Evolutionary conservation across 495 filamentous ascomycete species (phyloP), one percentile per base, ranked within the genome.

Genomic region (Aspergillus indologenus): DNA sequence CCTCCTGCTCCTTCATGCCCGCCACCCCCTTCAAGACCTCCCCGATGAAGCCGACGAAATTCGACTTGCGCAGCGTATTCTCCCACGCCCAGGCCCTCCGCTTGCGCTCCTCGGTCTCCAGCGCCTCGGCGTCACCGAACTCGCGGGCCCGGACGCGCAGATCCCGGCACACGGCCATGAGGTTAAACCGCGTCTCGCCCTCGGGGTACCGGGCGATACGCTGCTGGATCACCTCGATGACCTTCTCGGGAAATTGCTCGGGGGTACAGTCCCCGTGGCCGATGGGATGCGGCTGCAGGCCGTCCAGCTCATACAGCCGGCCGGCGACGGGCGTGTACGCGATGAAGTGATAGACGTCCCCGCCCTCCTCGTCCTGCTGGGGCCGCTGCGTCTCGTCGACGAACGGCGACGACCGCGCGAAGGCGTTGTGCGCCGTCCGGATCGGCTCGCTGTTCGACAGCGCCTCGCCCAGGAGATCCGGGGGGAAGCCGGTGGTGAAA

Each of bases 341-440:
- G 66, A 98, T 90, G 75, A 99, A 99, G 72, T 99, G 95, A 73
- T 94, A 99, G 18, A 93, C 90, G 65, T 99, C 94, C 2, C 80
- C 69, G 23, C 80, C 69, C n/a, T 80, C 82, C 54, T 82, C 79
- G 7, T 83, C 79, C 12, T 78, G 73, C 21, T 78, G 82, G 4
- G 78, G 71, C 1, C 87, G 85, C 56, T 83, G 81, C 58, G 88
- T 90, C 77, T 97, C 93, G 69, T 97, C 92, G 14, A 90, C 85
- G 68, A 98, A 98, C 12, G 95, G 95, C 21, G 86, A 91, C 21
- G 87, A 87, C 57, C 86, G 82, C 18, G 94, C 90, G 72, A 99
- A 98, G 34, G 87, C 88, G 69, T 99, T 99, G 77, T 99, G 94
- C 52, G 90, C 89, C 63, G 88, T 87, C 47, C 94, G 87, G 69